These are phyloP conservation scores for Diplogelasinospora grovesii DNA, from an alignment of 495 filamentous ascomycete species.

Conservation along the genomic window DNA sequence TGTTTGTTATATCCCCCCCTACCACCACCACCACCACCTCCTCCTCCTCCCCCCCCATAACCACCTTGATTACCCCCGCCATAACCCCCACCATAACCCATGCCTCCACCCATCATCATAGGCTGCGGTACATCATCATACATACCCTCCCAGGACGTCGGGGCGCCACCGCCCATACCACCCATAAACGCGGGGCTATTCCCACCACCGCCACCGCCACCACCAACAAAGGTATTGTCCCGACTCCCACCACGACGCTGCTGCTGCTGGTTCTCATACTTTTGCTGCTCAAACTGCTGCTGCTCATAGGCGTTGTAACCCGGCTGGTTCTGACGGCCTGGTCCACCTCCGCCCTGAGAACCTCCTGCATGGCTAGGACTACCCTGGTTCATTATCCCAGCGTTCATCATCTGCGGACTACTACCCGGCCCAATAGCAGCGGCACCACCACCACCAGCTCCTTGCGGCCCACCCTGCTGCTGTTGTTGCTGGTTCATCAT, in stretches of 20 bases:
- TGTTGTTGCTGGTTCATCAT: constrained; percentile 65
- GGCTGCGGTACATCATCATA: constrained; percentile 97
- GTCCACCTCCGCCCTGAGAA: constrained; percentile 21
- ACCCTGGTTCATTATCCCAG: constrained; percentile 7
- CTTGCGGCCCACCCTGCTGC: constrained; percentile 41
- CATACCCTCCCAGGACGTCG: constrained; percentile 96
- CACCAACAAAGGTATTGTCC: too few relatives aligned
- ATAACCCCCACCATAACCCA: constrained; percentile 46
- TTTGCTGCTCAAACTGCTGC: constrained; percentile 79
- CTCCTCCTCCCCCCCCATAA: constrained; percentile 29
- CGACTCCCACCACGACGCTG: too few relatives aligned
- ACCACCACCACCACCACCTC: constrained; percentile 23
- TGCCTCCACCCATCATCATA: constrained; percentile 55
- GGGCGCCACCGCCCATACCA: constrained; percentile 27
- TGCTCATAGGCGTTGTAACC: constrained; percentile 41
- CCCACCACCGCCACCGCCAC: too few relatives aligned
- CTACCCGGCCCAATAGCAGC: too few relatives aligned
- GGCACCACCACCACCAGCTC: too few relatives aligned
- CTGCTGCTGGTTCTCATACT: constrained; percentile 48
- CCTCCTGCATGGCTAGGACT: constrained; percentile 3
- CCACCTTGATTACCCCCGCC: constrained; percentile 49
- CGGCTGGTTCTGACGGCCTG: constrained; percentile 13
- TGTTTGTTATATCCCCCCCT: constrained; percentile 21
- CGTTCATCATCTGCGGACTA: too few relatives aligned
- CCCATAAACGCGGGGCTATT: constrained; percentile 13